These are phyloP conservation scores for Phytophthora pinifolia DNA, from an alignment of 352 stramenopile species.

Conservation along the genomic window DNA sequence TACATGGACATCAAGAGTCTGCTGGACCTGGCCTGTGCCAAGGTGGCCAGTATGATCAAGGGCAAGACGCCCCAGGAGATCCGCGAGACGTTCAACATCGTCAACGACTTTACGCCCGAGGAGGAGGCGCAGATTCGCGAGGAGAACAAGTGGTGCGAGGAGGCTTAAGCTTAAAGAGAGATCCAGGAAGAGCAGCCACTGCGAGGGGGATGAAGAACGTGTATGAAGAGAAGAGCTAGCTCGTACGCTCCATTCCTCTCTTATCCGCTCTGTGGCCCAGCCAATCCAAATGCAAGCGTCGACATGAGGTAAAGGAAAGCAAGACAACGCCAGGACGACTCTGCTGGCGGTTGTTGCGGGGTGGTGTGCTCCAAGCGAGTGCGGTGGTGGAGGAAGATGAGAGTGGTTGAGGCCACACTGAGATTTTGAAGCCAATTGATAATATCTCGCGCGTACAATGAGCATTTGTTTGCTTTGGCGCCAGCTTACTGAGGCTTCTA, in stretches of 20 bases:
- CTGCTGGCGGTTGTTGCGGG: neutral
- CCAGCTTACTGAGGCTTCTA: no score
- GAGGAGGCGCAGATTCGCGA: slow-evolving; percentile 99
- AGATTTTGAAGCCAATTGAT: slow-evolving; percentile 15
- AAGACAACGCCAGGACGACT: neutral
- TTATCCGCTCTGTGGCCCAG: neutral
- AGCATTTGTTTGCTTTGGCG: neutral
- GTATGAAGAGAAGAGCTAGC: no score
- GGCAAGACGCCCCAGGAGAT: slow-evolving; percentile 99
- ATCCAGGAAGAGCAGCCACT: neutral
- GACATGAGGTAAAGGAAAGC: slow-evolving; percentile 11
- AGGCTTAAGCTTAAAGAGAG: slow-evolving; percentile 79
- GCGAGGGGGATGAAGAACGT: no score
- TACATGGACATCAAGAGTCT: slow-evolving; percentile 99
- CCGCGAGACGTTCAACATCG: slow-evolving; percentile 99
- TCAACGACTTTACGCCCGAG: slow-evolving; percentile 99
- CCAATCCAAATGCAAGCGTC: slow-evolving; percentile 5
- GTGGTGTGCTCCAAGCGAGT: slow-evolving; percentile 12
- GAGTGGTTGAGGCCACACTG: slow-evolving; percentile 1
- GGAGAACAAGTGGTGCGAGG: slow-evolving; percentile 99
- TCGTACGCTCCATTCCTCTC: neutral
- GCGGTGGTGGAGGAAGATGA: slow-evolving; percentile 12
- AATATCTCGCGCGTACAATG: slow-evolving; percentile 7
- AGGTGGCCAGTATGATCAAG: slow-evolving; percentile 94
- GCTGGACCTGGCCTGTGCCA: slow-evolving; percentile 90